Evolutionary conservation across 2,329 filamentous ascomycete genomes (phyloP).

Genomic region (Byssochlamys sp.): DNA sequence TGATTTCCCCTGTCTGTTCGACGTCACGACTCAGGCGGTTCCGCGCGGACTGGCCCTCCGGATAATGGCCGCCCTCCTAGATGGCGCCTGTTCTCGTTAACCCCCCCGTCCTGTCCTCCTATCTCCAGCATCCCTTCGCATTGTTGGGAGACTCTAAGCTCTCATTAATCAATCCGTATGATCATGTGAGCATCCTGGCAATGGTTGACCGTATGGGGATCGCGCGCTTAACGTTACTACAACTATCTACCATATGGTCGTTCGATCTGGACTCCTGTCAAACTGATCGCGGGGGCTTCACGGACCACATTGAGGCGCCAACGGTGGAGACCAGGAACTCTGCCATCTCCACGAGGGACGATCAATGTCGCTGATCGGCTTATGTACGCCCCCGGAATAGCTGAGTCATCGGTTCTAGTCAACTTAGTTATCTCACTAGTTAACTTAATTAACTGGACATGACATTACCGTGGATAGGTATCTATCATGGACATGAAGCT

Average conservation of each 20-base stretch:
- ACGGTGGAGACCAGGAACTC: neutral
- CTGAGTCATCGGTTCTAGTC: neutral
- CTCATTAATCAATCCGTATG: neutral
- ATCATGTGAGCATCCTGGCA: no score
- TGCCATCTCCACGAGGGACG: neutral
- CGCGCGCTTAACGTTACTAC: no score
- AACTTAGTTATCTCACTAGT: no score
- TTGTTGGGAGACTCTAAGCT: neutral
- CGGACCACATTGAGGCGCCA: neutral
- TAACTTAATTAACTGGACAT: no score
- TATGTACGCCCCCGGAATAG: neutral
- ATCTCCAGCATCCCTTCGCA: neutral
- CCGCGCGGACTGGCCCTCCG: neutral
- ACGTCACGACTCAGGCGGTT: neutral
- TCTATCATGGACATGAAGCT: no score
- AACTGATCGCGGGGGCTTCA: neutral
- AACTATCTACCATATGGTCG: neutral
- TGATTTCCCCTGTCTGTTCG: neutral
- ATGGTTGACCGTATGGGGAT: no score
- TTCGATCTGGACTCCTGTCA: no score
- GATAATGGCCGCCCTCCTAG: neutral
- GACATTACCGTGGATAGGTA: no score
- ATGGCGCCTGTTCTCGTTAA: neutral
- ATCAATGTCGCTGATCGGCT: neutral
- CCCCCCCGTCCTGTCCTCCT: neutral